Conservation (phyloP, 139 green algal genomes). For the Monoraphidium neglectum region DNA sequence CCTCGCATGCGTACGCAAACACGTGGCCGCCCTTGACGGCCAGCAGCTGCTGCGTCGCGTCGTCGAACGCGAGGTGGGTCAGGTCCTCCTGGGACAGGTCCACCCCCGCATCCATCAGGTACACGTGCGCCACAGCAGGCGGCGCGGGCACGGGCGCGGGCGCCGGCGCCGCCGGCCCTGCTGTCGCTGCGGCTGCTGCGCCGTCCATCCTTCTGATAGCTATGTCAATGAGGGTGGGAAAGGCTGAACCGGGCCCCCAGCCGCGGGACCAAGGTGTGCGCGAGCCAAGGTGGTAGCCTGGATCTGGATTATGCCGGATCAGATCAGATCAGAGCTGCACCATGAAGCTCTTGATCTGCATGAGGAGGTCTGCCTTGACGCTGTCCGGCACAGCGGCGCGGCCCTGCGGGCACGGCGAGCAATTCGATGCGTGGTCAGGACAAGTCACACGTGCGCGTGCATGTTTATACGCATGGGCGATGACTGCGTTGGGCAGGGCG, state of each 20-base stretch:
- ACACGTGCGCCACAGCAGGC: slow-evolving; percentile 28
- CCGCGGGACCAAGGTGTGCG: too few relatives aligned
- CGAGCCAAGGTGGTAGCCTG: neutral
- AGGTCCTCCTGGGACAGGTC: slow-evolving; percentile 50
- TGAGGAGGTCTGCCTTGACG: slow-evolving; percentile 71
- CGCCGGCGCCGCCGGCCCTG: neutral
- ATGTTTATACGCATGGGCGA: too few relatives aligned
- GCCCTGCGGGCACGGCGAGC: too few relatives aligned
- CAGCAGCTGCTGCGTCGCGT: slow-evolving; percentile 50
- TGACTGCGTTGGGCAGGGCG: too few relatives aligned
- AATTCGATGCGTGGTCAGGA: too few relatives aligned
- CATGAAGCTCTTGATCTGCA: slow-evolving; percentile 62
- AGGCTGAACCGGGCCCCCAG: too few relatives aligned
- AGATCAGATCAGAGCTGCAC: slow-evolving; percentile 24
- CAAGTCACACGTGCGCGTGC: too few relatives aligned
- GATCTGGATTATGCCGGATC: neutral
- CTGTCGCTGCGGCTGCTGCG: neutral
- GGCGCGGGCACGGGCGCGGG: neutral
- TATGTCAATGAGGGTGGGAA: too few relatives aligned
- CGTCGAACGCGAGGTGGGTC: slow-evolving; percentile 54
- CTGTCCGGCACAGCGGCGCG: slow-evolving; percentile 55
- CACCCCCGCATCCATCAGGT: slow-evolving; percentile 44
- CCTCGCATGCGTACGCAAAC: slow-evolving; percentile 17
- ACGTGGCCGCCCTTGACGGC: slow-evolving; percentile 40
- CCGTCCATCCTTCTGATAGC: slow-evolving; percentile 9